Evolutionary conservation across 176 grass and related monocot genomes (phyloP), one percentile per base, ranked within the genome.

Genomic region (Zizania latifolia): DNA sequence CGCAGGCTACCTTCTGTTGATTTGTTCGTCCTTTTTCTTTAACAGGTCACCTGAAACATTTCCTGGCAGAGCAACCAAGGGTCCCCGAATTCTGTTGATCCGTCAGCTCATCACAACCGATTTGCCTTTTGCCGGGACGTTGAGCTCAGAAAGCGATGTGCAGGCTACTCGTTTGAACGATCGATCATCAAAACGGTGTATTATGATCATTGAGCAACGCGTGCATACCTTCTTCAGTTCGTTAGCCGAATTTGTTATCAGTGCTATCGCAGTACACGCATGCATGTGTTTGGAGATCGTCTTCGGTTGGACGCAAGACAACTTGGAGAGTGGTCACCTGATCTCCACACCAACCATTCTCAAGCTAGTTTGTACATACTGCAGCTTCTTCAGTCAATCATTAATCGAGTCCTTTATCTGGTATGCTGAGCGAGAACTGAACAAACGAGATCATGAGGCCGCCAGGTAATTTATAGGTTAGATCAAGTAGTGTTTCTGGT

Each of bases 111-210:
- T 65, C n/a, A 33, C 26, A 62, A 34, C 62, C 73, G 58, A 32
- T 58, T 48, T 15, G 62, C 32, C 44, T 55, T 22, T 31, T 15
- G 14, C 43, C 28, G 11, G 26, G 43, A n/a, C 19, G 32, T 35
- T 61, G 34, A 16, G 55, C 28, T 86, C 43, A 44, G 64, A 81
- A 23, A 82, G 72, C 5, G 65, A 86, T 27, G 64, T 8, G 17
- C 10, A 22, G 61, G 39, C 38, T 36, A 8, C 55, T 62, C n/a
- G 77, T 45, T n/a, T 60, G 53, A 59, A 68, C 50, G 43, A 48
- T 53, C n/a, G n/a, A n/a, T n/a, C n/a, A n/a, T n/a, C n/a, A n/a
- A n/a, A n/a, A n/a, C n/a, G n/a, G n/a, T n/a, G n/a, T n/a, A n/a
- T n/a, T n/a, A n/a, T n/a, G n/a, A n/a, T n/a, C n/a, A n/a, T n/a